A percentile compares a stretch with the other conserved stretches of the same genome.
These are phyloP conservation scores for Lagerstroemia speciosa DNA, from an alignment of 345 rosid genomes.

Conservation along the genomic window DNA sequence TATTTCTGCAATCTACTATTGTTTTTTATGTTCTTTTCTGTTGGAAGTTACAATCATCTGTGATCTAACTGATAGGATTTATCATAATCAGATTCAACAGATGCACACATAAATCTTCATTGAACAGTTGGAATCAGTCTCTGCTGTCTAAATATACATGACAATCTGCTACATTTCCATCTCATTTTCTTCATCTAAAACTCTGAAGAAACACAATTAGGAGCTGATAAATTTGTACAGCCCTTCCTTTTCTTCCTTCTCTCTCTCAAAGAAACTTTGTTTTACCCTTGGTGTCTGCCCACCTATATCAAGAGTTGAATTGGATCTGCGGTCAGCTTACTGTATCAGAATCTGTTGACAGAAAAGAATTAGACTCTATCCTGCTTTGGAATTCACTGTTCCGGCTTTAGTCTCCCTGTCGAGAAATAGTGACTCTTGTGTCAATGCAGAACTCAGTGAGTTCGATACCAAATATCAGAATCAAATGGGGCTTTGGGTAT, in stretches of 20 bases:
- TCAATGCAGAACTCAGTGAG: background rate
- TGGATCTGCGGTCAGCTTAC: conserved; percentile 25
- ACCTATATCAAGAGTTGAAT: conserved; percentile 9
- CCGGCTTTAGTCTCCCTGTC: conserved; percentile 56
- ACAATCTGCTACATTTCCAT: conserved; percentile 18
- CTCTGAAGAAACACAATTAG: conserved; percentile 36
- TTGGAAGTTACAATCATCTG: background rate
- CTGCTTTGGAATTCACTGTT: conserved; percentile 31
- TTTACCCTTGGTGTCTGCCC: background rate
- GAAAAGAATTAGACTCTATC: background rate
- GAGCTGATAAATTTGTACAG: conserved; percentile 46
- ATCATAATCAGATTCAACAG: background rate
- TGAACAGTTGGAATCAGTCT: background rate
- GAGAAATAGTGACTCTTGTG: background rate
- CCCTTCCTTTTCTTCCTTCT: conserved; percentile 8
- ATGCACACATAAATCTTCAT: background rate
- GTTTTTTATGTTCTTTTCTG: background rate
- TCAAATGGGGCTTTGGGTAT: conserved; percentile 6
- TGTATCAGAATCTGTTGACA: conserved; percentile 1
- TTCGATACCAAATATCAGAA: background rate
- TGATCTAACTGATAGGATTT: background rate
- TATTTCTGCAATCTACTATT: no score
- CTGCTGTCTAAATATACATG: conserved; percentile 6
- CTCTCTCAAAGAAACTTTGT: background rate
- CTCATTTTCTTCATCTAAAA: conserved; percentile 44